These are phyloP conservation scores for Dacryopinax primogenitus DNA, from an alignment of 768 basidiomycete species.

Conservation along the genomic window DNA sequence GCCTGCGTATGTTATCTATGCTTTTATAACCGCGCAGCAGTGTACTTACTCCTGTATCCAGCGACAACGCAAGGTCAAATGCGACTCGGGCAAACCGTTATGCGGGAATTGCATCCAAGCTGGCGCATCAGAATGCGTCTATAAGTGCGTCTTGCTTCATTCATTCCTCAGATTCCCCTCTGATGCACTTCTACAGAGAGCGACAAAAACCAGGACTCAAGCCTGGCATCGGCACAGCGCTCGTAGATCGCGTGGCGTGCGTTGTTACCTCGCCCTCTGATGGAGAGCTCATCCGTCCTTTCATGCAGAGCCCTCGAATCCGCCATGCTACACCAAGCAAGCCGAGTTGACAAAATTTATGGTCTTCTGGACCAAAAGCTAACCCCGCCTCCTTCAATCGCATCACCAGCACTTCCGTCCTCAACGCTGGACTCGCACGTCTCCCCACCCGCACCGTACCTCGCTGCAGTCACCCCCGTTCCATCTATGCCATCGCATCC, in stretches of 20 bases:
- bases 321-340: neutral
- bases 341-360: neutral
- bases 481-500: neutral
- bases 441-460: neutral
- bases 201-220: slow-evolving; percentile 8
- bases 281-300: neutral
- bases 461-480: neutral
- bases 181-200: neutral
- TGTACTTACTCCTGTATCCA: neutral
- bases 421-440: neutral
- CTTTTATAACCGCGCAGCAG: neutral
- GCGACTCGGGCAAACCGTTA: slow-evolving; percentile 8
- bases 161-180: neutral
- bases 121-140: neutral
- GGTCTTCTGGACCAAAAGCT: neutral
- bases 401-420: neutral
- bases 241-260: neutral
- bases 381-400: neutral
- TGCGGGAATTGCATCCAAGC: slow-evolving; percentile 1
- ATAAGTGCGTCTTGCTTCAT: neutral
- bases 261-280: neutral
- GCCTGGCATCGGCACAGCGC: slow-evolving; percentile 4
- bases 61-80: slow-evolving; percentile 7
- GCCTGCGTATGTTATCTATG: neutral
- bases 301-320: neutral